Percentiles rank a stretch among this genome's conserved stretches.
phyloP scores from a whole-genome alignment of 2,329 filamentous ascomycete species.

The Tolypocladium album region DNA sequence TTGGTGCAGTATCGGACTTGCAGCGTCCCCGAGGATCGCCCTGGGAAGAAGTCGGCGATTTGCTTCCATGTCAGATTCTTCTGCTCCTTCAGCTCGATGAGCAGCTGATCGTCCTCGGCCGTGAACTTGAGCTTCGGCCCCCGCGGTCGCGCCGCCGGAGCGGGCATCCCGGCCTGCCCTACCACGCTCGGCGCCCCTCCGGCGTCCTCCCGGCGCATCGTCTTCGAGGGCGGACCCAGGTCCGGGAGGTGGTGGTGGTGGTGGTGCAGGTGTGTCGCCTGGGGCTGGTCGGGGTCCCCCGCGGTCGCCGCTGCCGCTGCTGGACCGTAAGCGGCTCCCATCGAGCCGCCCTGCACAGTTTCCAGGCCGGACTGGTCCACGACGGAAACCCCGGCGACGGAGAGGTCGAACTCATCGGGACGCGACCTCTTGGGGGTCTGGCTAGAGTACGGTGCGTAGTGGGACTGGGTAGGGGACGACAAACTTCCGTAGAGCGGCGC shows the following conservation, averaged over 20 bases:
- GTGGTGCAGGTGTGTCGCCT: constrained; percentile 42
- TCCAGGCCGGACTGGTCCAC: constrained; percentile 46
- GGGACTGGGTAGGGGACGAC: constrained; percentile 25
- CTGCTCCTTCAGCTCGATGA: constrained; percentile 88
- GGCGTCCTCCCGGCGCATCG: constrained; percentile 49
- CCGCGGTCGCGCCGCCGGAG: constrained; percentile 67
- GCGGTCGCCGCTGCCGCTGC: constrained; percentile 21
- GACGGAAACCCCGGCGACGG: constrained; percentile 36
- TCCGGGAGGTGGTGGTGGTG: constrained; percentile 76
- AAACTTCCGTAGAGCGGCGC: constrained; percentile 42
- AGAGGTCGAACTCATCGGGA: constrained; percentile 49
- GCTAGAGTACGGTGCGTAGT: constrained; percentile 17
- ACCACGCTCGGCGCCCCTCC: constrained; percentile 72
- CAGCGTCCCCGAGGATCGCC: constrained; percentile 77
- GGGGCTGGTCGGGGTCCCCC: not conserved
- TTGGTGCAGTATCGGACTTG: constrained; percentile 95
- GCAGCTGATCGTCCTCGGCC: constrained; percentile 75
- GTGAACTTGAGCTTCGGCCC: constrained; percentile 93
- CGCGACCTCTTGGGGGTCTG: constrained; percentile 39
- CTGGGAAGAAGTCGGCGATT: constrained; percentile 92
- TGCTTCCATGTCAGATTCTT: constrained; percentile 96
- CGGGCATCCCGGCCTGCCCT: constrained; percentile 77
- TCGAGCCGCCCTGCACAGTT: constrained; percentile 40
- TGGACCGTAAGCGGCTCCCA: constrained; percentile 41
- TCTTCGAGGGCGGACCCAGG: constrained; percentile 57